phyloP scores from a whole-genome alignment of 2,329 filamentous ascomycete species.

The Corinectria fuckeliana region DNA sequence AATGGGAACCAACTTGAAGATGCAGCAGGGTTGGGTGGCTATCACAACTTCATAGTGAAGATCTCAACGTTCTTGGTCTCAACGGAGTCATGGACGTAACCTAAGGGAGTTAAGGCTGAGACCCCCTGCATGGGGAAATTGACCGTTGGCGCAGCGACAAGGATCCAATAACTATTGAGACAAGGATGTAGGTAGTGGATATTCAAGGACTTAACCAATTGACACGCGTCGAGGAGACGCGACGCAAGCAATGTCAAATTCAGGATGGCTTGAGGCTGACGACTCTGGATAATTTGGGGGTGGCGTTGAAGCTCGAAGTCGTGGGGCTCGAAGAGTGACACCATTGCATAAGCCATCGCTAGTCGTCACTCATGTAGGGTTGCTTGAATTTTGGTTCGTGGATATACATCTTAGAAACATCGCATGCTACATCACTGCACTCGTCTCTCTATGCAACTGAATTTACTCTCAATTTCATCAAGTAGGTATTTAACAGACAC shows the following conservation, averaged over 20 bases:
- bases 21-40: too few species aligned
- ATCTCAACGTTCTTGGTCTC: too few species aligned
- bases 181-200: background rate
- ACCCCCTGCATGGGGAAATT: background rate
- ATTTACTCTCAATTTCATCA: background rate
- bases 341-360: too few species aligned
- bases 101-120: background rate
- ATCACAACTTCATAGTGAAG: too few species aligned
- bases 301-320: background rate
- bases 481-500: background rate
- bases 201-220: background rate
- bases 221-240: background rate
- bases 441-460: too few species aligned
- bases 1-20: too few species aligned
- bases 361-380: too few species aligned
- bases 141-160: background rate
- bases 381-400: too few species aligned
- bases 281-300: background rate
- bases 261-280: background rate
- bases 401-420: too few species aligned
- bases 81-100: too few species aligned
- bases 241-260: background rate
- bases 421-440: too few species aligned
- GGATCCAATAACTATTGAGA: background rate
- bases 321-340: too few species aligned